Evolutionary conservation across 2,329 filamentous ascomycete species (phyloP).

Genomic region (Beauveria sp.): DNA sequence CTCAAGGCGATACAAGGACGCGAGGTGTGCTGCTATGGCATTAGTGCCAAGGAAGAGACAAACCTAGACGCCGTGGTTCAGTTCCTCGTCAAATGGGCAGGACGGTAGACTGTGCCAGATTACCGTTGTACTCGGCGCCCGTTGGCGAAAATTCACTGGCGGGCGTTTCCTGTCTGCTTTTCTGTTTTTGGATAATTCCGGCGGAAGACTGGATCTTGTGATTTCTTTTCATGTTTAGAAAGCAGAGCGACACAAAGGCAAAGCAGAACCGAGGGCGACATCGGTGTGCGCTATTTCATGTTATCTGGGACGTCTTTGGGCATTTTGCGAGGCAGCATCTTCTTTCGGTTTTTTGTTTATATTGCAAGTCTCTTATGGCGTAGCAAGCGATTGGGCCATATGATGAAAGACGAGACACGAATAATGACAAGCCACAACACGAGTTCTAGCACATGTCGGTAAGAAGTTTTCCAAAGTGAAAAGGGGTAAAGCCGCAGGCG

Average conservation of each 20-base stretch:
- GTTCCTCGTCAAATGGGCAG: conserved; percentile 89
- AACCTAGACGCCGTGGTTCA: conserved; percentile 95
- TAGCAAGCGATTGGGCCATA: conserved; percentile 7
- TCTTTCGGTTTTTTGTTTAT: not conserved
- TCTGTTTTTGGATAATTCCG: conserved; percentile 5
- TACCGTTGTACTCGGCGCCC: conserved; percentile 4
- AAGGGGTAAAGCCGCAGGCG: not conserved
- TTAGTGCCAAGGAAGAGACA: conserved; percentile 97
- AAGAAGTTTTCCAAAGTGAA: not conserved
- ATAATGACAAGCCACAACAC: conserved; percentile 9
- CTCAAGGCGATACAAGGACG: conserved; percentile 83
- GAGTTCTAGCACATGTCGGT: not conserved
- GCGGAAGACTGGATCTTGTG: conserved; percentile 1
- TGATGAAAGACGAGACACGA: conserved; percentile 11
- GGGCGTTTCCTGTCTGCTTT: conserved; percentile 2
- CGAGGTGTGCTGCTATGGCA: conserved; percentile 97
- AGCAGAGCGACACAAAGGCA: conserved; percentile 10
- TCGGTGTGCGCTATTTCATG: conserved; percentile 12
- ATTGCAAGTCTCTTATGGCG: conserved; percentile 6
- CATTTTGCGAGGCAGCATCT: conserved; percentile 7
- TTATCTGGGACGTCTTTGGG: conserved; percentile 8
- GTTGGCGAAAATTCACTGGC: not conserved
- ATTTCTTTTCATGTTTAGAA: conserved; percentile 10
- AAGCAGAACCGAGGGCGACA: conserved; percentile 11
- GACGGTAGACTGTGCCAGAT: conserved; percentile 39